phyloP scores from a whole-genome alignment of 2,329 filamentous ascomycete species.

The Chrysoporthe deuterocubensis region DNA sequence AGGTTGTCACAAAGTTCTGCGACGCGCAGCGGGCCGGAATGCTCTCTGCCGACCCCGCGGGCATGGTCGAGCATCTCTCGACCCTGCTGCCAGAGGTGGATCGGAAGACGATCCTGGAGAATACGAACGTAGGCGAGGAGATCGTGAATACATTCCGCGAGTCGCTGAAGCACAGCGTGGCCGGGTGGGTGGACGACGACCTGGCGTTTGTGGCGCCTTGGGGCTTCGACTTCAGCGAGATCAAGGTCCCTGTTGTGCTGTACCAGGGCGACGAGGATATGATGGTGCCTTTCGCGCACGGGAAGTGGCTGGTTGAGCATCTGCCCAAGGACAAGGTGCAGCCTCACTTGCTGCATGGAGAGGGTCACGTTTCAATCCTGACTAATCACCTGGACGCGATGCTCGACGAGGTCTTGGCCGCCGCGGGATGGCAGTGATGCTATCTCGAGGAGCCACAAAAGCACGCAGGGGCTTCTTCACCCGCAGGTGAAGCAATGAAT shows the following conservation, averaged over 20 bases:
- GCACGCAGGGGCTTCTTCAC: too few relatives aligned
- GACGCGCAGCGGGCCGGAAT: constrained; percentile 14
- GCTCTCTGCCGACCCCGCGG: constrained; percentile 8
- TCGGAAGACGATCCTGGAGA: constrained; percentile 19
- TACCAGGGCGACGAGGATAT: constrained; percentile 34
- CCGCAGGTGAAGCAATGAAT: neutral
- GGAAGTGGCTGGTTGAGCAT: constrained; percentile 33
- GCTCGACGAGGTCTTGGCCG: constrained; percentile 22
- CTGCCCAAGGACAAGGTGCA: constrained; percentile 30
- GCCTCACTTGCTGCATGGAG: constrained; percentile 30
- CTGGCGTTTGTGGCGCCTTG: constrained; percentile 32
- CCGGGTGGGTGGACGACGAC: constrained; percentile 36
- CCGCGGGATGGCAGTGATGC: neutral
- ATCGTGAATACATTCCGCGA: constrained; percentile 20
- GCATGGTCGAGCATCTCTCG: constrained; percentile 17
- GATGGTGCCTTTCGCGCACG: constrained; percentile 34
- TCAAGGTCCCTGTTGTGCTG: constrained; percentile 32
- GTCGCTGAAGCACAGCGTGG: constrained; percentile 28
- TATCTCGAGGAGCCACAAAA: too few relatives aligned
- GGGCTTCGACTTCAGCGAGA: constrained; percentile 34
- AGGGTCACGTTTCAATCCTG: constrained; percentile 31
- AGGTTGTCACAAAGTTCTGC: constrained; percentile 11
- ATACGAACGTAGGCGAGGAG: constrained; percentile 11
- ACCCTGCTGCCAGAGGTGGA: constrained; percentile 21
- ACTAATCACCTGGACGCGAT: constrained; percentile 14